phyloP scores from a whole-genome alignment of 2,329 filamentous ascomycete genomes.

The Xylariaceae sp. region DNA sequence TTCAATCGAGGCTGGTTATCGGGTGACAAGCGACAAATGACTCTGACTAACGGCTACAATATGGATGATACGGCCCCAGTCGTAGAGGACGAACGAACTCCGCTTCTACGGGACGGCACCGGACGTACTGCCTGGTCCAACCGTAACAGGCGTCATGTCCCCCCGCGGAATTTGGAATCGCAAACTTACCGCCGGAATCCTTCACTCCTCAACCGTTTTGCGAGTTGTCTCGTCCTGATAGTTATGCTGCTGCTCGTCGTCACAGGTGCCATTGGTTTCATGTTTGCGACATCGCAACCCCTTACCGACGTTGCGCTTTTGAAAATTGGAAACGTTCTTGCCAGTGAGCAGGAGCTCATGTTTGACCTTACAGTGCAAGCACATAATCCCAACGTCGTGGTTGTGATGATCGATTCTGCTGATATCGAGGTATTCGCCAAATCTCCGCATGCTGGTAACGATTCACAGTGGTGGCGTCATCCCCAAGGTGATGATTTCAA shows the following conservation, averaged over 20 bases:
- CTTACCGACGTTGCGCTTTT: conserved; percentile 72
- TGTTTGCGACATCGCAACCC: conserved; percentile 87
- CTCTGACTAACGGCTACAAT: conserved; percentile 64
- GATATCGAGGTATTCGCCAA: conserved; percentile 94
- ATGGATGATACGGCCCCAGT: conserved; percentile 71
- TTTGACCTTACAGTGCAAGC: conserved; percentile 84
- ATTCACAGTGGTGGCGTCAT: conserved; percentile 54
- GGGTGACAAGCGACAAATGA: conserved; percentile 47
- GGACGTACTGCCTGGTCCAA: conserved; percentile 54
- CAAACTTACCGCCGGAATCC: conserved; percentile 59
- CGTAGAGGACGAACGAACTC: conserved; percentile 83
- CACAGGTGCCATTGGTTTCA: conserved; percentile 79
- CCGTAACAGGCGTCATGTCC: conserved; percentile 49
- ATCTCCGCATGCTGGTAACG: conserved; percentile 76
- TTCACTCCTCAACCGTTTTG: conserved; percentile 65
- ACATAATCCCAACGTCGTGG: conserved; percentile 87
- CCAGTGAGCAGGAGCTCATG: conserved; percentile 92
- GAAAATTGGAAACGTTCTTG: conserved; percentile 82
- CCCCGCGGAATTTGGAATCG: conserved; percentile 65
- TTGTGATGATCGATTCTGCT: conserved; percentile 77
- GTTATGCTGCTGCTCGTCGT: conserved; percentile 76
- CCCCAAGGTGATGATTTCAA: conserved; percentile 32
- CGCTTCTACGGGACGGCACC: conserved; percentile 56
- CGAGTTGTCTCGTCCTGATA: conserved; percentile 80
- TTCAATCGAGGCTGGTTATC: conserved; percentile 25